Conservation (phyloP, 2,329 filamentous ascomycete genomes). For the Colletotrichum orchidophilum region DNA sequence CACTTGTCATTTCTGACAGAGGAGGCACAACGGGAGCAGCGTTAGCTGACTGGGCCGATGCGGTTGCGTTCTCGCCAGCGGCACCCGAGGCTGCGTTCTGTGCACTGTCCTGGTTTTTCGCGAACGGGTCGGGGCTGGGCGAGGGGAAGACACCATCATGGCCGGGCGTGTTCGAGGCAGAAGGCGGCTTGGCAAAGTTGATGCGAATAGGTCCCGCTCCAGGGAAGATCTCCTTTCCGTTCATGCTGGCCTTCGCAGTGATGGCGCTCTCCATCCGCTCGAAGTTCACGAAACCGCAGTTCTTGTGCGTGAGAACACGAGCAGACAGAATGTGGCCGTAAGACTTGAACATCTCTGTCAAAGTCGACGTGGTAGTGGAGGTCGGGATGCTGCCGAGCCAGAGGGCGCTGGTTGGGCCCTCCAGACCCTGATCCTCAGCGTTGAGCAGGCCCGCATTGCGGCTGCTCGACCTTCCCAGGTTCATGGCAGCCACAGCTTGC, state of each 20-base stretch:
- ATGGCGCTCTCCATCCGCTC: conserved; percentile 91
- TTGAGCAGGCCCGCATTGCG: conserved; percentile 74
- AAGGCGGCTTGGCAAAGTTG: conserved; percentile 96
- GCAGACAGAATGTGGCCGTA: conserved; percentile 92
- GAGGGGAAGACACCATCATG: conserved; percentile 89
- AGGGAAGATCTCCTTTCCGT: conserved; percentile 98
- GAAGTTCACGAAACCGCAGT: conserved; percentile 98
- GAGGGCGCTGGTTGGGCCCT: conserved; percentile 90
- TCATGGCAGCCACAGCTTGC: conserved; percentile 84
- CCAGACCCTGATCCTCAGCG: conserved; percentile 81
- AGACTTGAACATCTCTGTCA: conserved; percentile 94
- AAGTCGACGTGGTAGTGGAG: conserved; percentile 93
- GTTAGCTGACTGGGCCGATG: conserved; percentile 46
- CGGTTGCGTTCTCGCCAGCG: conserved; percentile 46
- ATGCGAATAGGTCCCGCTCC: conserved; percentile 94
- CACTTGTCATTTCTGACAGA: conserved; percentile 79
- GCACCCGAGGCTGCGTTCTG: conserved; percentile 49
- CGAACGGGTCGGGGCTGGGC: conserved; percentile 88
- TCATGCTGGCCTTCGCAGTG: conserved; percentile 85
- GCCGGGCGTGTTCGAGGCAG: conserved; percentile 87
- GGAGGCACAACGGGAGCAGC: conserved; percentile 74
- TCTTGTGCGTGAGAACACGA: conserved; percentile 96
- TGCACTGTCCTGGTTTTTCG: conserved; percentile 61
- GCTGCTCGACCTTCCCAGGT: conserved; percentile 72
- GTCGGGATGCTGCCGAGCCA: conserved; percentile 98